Evolutionary conservation across 2,329 filamentous ascomycete species (phyloP), one percentile per base, ranked within the genome.

Genomic region (Orbilia brochopaga): DNA sequence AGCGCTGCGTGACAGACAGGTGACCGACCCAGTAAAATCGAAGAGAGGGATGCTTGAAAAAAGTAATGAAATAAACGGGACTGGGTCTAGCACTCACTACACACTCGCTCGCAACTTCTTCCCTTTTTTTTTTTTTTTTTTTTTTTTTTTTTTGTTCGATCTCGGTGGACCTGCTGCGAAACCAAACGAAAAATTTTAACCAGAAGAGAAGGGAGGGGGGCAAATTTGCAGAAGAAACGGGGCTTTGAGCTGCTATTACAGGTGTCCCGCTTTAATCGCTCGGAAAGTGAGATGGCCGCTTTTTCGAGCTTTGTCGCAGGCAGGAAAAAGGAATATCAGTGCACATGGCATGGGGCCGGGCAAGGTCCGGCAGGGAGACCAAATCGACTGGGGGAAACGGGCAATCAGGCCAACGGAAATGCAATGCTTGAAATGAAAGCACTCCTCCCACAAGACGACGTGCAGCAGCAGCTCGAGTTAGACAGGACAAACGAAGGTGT

Each of bases 251-350:
- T 70, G 50, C 66, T 70, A 70, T 59, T 70, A 63, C 66, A 63
- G 66, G 59, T 64, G 66, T 70, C 66, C 66, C 66, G 66, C 66
- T 64, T 70, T 70, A 70, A 70, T 70, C 66, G 66, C 66, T 70
- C 66, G 66, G 66, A 70, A 70, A 70, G 57, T 69, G 57, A 61
- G 58, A 52, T 54, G 48, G 40, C 58, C 56, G 3, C 27, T 32
- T 32, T 55, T 56, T 54, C 46, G 56, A 60, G 52, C 51, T 62
- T 63, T 70, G 66, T 63, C 66, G 65, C 65, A 54, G 57, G 54
- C 19, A 53, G 54, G 54, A 70, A 70, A 70, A 70, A 64, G 66
- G 54, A 70, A 70, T 63, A 70, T 63, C 37, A 37, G 66, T 63
- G 66, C 66, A 70, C 66, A 70, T 70, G 66, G 44, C 44, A 48